Base-by-base conservation (phyloP, 2,329 filamentous ascomycete genomes). In the Trichoderma sp. region DNA sequence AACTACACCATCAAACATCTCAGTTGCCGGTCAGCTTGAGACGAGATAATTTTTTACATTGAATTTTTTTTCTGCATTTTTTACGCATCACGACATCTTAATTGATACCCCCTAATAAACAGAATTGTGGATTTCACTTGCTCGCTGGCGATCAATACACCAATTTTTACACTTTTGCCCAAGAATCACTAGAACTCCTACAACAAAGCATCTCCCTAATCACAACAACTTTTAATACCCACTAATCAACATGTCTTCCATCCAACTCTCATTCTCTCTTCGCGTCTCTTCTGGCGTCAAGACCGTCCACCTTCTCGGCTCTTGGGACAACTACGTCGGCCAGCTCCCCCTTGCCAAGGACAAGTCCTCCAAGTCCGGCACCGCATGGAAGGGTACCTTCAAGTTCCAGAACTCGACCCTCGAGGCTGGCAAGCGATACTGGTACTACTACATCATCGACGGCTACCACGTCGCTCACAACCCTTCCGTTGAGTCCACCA, bases 391-490 rank as follows among this genome's bases (percentile, higher is more conserved):
- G 83, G 96, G 95, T 80, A 97, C 94, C 79, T 98, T 99, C 88
- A 92, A 94, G 85, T 98, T 99, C 86, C 93, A 96, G 85, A 92
- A 92, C 81, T 85, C 90, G 74, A 95, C 93, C 73, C 89, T 98
- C 78, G 91, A 95, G 86, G 87, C 93, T 78, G 94, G 95, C 82
- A 91, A 93, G 82, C 92, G 95, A 81, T 98, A 98, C 90, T 99
- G 96, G 96, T 99, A 98, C 91, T 99, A 99, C 90, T 99, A 98
- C 89, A 98, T 98, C 90, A 96, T 98, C 83, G 96, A 99, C 83
- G 96, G 96, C 78, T 98, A 98, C 90, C 95, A 98, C 83, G 92
- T 97, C 82, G 95, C 95, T 74, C 95, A 98, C 88, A 96, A 98
- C 86, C 95, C 95, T 77, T 93, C 93, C 82, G 91, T 94, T 82